Conservation (phyloP, 2,329 filamentous ascomycete genomes). For the Didymella keratinophila region DNA sequence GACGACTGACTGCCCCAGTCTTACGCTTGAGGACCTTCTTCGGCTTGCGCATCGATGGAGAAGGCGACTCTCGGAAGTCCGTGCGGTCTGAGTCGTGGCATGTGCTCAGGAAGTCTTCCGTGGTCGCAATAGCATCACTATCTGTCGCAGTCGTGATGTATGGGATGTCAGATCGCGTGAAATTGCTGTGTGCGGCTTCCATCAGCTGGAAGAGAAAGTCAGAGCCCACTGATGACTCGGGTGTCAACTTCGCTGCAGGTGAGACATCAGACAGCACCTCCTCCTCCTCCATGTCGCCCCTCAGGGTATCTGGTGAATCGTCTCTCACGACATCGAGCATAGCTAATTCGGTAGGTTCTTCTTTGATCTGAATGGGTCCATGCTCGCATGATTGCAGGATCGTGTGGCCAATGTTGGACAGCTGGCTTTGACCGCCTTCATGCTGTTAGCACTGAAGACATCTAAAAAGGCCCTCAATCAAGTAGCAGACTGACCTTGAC, state of each 20-base stretch:
- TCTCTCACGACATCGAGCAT: background rate
- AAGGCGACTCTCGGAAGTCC: conserved; percentile 3
- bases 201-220: background rate
- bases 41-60: background rate
- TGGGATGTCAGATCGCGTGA: background rate
- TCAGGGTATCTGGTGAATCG: background rate
- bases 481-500: background rate
- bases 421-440: background rate
- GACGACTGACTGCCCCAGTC: background rate
- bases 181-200: background rate
- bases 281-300: background rate
- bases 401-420: background rate
- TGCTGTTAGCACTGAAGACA: background rate
- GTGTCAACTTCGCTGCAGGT: background rate
- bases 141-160: too few species aligned
- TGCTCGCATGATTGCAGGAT: background rate
- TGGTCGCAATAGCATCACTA: too few species aligned
- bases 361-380: background rate
- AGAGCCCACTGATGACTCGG: background rate
- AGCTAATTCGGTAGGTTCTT: background rate
- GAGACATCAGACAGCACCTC: background rate
- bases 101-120: background rate
- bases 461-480: background rate
- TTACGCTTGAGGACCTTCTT: background rate
- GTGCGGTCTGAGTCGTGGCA: conserved; percentile 8